Conservation (phyloP, 2,329 filamentous ascomycete species). For the Colletotrichum plurivorum region DNA sequence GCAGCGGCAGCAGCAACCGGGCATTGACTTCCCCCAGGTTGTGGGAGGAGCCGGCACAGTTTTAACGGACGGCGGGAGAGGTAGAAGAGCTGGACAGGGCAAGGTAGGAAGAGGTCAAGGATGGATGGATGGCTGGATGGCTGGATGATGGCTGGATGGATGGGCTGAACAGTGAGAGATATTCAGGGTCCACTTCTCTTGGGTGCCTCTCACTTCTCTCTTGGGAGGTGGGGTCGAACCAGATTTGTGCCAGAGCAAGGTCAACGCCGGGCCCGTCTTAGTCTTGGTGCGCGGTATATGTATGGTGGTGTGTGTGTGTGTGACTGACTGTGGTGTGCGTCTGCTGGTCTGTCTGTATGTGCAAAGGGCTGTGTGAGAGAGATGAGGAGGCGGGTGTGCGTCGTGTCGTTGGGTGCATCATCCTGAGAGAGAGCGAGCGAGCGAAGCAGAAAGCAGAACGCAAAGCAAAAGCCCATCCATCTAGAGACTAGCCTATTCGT, state of each 20-base stretch:
- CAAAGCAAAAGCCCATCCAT: constrained; percentile 9
- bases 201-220: constrained; percentile 19
- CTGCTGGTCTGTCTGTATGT: constrained; percentile 13
- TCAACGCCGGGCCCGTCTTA: constrained; percentile 29
- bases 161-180: constrained; percentile 23
- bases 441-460: constrained; percentile 1
- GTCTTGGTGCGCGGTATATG: constrained; percentile 15
- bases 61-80: constrained; percentile 37
- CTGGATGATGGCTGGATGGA: background rate
- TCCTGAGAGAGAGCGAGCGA: background rate
- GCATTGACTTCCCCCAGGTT: constrained; percentile 15
- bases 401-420: constrained; percentile 25
- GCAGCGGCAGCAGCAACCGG: constrained; percentile 4
- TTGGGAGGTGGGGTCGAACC: constrained; percentile 34
- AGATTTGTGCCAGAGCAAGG: constrained; percentile 10
- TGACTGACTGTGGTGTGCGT: background rate
- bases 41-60: constrained; percentile 36
- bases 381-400: constrained; percentile 14
- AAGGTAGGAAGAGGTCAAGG: no score
- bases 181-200: constrained; percentile 39
- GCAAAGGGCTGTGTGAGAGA: constrained; percentile 10
- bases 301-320: constrained; percentile 16
- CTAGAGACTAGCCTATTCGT: constrained; percentile 33
- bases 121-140: no score
- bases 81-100: constrained; percentile 1